Evolutionary conservation across 768 basidiomycete genomes (phyloP).

Genomic region (Hericium alpestre): DNA sequence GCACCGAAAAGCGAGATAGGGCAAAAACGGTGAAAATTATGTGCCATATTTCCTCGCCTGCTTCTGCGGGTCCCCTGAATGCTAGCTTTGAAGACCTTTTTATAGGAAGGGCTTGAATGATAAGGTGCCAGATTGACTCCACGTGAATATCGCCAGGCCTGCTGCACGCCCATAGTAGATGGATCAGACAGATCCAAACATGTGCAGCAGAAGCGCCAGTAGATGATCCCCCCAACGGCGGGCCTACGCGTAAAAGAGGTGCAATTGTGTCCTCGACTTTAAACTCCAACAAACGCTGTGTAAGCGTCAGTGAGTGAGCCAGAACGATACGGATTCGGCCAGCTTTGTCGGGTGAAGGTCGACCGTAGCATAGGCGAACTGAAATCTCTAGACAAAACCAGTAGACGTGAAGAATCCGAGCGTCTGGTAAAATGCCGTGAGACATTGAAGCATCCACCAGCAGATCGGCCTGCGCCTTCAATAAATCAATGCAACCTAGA

Average conservation of each 20-base stretch:
- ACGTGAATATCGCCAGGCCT: slow-evolving; percentile 15
- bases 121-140: slow-evolving; percentile 34
- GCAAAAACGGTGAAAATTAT: slow-evolving; percentile 58
- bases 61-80: slow-evolving; percentile 22
- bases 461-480: background rate
- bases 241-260: slow-evolving; percentile 24
- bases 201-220: slow-evolving; percentile 41
- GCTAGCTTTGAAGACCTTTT: slow-evolving; percentile 13
- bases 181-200: slow-evolving; percentile 66
- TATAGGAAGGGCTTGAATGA: slow-evolving; percentile 24
- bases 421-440: background rate
- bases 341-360: background rate
- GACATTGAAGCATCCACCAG: background rate
- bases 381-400: background rate
- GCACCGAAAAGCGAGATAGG: slow-evolving; percentile 66
- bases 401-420: background rate
- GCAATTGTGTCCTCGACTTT: slow-evolving; percentile 38
- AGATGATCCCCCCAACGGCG: slow-evolving; percentile 26
- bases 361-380: background rate
- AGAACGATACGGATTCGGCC: background rate
- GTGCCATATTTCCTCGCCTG: slow-evolving; percentile 66
- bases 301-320: slow-evolving; percentile 1
- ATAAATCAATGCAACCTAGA: background rate
- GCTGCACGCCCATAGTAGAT: slow-evolving; percentile 26
- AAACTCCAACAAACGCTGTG: slow-evolving; percentile 35